Evolutionary conservation across 768 basidiomycete genomes (phyloP).

Genomic region (Suillus plorans): DNA sequence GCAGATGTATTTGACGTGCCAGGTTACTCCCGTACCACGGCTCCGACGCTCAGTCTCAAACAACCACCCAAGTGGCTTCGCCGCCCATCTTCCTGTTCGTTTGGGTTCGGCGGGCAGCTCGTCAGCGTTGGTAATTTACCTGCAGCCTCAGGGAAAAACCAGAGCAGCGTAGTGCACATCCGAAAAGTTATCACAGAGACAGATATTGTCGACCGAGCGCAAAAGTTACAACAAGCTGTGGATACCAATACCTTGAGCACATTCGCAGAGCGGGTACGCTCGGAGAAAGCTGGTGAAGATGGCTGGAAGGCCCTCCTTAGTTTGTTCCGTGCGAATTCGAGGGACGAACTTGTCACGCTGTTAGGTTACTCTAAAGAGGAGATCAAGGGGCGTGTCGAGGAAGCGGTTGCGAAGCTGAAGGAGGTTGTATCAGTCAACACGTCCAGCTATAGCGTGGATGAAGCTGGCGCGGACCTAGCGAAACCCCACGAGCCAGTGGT

Average conservation of each 20-base stretch:
- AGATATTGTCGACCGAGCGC: conserved; percentile 71
- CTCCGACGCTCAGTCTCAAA: conserved; percentile 76
- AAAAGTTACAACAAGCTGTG: conserved; percentile 61
- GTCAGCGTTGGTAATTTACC: conserved; percentile 79
- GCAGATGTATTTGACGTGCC: conserved; percentile 79
- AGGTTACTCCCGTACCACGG: conserved; percentile 47
- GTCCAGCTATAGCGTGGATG: conserved; percentile 34
- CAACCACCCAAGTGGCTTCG: conserved; percentile 98
- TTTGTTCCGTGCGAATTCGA: conserved; percentile 84
- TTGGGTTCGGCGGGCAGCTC: conserved; percentile 91
- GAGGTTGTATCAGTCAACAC: conserved; percentile 32
- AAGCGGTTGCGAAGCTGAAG: conserved; percentile 78
- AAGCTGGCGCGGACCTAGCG: conserved; percentile 40
- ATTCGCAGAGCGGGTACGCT: conserved; percentile 58
- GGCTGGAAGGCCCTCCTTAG: conserved; percentile 89
- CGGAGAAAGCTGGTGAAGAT: conserved; percentile 39
- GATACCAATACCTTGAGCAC: conserved; percentile 54
- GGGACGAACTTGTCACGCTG: conserved; percentile 86
- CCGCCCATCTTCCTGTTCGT: conserved; percentile 75
- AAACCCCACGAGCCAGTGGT: conserved; percentile 73
- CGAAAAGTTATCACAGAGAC: conserved; percentile 77
- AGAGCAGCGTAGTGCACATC: conserved; percentile 80
- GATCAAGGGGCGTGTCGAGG: conserved; percentile 72
- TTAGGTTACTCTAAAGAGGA: conserved; percentile 93
- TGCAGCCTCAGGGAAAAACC: conserved; percentile 71